A percentile compares a stretch with the other conserved stretches of the same genome.
Evolutionary conservation across 2,329 filamentous ascomycete genomes (phyloP).

Genomic region (Phyllosticta ampelicida): DNA sequence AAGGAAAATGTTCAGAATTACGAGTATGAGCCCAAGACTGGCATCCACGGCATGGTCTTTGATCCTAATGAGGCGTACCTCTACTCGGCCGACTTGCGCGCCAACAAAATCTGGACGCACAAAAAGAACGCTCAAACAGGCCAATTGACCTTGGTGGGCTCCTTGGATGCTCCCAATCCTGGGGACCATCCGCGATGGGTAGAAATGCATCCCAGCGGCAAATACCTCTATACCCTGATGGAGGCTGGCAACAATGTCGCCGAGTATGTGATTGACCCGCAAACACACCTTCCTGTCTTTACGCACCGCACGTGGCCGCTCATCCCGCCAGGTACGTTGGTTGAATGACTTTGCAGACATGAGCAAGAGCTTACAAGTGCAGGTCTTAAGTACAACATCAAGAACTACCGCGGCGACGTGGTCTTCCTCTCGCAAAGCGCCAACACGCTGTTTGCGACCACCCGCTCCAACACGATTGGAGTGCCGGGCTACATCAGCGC

Average conservation of each 20-base stretch:
- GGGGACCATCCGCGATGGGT: conserved; percentile 82
- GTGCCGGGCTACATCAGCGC: conserved; percentile 75
- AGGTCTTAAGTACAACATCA: conserved; percentile 29
- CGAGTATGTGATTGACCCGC: conserved; percentile 68
- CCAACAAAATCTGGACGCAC: conserved; percentile 78
- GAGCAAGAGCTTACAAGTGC: neutral
- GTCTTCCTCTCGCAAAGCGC: conserved; percentile 59
- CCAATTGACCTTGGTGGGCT: conserved; percentile 57
- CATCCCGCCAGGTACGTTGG: conserved; percentile 58
- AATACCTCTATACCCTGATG: conserved; percentile 78
- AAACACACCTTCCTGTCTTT: conserved; percentile 64
- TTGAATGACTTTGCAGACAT: conserved; percentile 5
- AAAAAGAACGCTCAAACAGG: conserved; percentile 54
- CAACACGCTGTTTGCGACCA: conserved; percentile 71
- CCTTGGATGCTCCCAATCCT: conserved; percentile 57
- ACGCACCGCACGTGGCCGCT: conserved; percentile 67
- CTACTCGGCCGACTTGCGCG: conserved; percentile 67
- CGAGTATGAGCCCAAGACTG: conserved; percentile 56
- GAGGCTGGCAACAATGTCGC: conserved; percentile 78
- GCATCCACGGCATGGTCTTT: conserved; percentile 76
- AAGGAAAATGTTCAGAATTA: conserved; percentile 60
- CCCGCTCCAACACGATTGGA: conserved; percentile 64
- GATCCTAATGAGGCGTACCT: conserved; percentile 62
- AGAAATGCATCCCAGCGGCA: conserved; percentile 66
- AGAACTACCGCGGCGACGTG: conserved; percentile 79